Percentiles rank a stretch among this genome's conserved stretches.
Conservation (phyloP, 139 green algal species). For the Picochlorum costavermella region DNA sequence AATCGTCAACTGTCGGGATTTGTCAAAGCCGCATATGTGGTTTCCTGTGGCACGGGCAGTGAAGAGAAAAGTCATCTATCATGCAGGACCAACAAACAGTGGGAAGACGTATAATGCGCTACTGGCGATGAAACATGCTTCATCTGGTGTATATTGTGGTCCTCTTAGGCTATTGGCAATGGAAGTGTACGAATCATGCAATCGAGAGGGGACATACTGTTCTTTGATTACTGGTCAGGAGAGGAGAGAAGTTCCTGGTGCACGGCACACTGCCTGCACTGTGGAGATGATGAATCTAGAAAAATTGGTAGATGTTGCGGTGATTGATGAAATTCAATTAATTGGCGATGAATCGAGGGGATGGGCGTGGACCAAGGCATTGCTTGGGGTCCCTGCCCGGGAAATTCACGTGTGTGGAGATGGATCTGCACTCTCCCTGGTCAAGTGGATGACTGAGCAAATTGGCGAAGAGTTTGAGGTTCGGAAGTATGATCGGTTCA, state of each 20-base stretch:
- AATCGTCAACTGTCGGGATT: conserved; percentile 8
- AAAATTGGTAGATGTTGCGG: conserved; percentile 70
- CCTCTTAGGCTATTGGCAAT: conserved; percentile 90
- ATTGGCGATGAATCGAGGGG: conserved; percentile 76
- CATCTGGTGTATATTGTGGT: conserved; percentile 81
- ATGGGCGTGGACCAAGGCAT: conserved; percentile 88
- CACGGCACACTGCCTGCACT: conserved; percentile 82
- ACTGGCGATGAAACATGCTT: conserved; percentile 51
- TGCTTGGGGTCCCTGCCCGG: conserved; percentile 71
- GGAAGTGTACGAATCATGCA: conserved; percentile 67
- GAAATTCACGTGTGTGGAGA: conserved; percentile 95
- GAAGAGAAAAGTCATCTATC: conserved; percentile 75
- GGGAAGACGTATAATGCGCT: conserved; percentile 92
- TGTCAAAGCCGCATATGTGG: conserved; percentile 44
- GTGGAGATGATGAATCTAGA: conserved; percentile 81
- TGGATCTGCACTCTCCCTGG: conserved; percentile 61
- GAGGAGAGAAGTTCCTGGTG: conserved; percentile 52
- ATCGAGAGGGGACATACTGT: conserved; percentile 40
- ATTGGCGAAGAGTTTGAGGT: conserved; percentile 61
- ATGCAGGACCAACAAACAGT: conserved; percentile 91
- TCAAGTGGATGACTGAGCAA: conserved; percentile 46
- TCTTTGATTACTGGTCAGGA: conserved; percentile 80
- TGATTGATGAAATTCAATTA: conserved; percentile 95
- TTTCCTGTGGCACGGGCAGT: conserved; percentile 76
- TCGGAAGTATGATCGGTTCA: conserved; percentile 24